phyloP scores from a whole-genome alignment of 1,284 basidiomycete species.

The Tylopilus sp. region DNA sequence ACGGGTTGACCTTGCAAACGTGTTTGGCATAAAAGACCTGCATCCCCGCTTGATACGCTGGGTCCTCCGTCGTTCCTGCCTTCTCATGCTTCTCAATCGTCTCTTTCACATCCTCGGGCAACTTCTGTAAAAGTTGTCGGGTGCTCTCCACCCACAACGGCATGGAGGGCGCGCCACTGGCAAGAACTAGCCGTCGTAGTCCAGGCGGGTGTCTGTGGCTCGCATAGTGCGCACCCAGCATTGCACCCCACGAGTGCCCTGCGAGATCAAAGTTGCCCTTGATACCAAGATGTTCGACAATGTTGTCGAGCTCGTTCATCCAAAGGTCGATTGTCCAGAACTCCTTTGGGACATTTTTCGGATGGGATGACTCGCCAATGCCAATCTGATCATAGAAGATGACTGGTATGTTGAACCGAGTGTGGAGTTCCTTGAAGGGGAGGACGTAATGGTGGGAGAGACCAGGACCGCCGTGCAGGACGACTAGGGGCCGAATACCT shows the following conservation, averaged over 20 bases:
- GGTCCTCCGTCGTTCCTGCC: slow-evolving; percentile 17
- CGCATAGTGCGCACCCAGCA: slow-evolving; percentile 42
- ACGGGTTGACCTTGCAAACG: slow-evolving; percentile 15
- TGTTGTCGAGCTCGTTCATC: slow-evolving; percentile 49
- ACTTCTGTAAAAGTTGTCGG: slow-evolving; percentile 6
- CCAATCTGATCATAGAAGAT: slow-evolving; percentile 56
- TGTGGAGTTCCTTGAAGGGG: slow-evolving; percentile 37
- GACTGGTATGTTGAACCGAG: slow-evolving; percentile 38
- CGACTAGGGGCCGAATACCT: slow-evolving; percentile 36
- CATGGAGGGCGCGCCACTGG: slow-evolving; percentile 24
- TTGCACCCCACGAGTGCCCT: slow-evolving; percentile 55
- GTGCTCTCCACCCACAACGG: slow-evolving; percentile 23
- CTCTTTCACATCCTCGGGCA: slow-evolving; percentile 24
- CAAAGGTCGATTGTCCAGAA: slow-evolving; percentile 53
- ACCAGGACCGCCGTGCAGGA: slow-evolving; percentile 39
- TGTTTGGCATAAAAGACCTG: slow-evolving; percentile 25
- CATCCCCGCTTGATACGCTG: slow-evolving; percentile 28
- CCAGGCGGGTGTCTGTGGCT: slow-evolving; percentile 38
- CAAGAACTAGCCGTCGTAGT: slow-evolving; percentile 42
- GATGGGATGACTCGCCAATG: slow-evolving; percentile 45
- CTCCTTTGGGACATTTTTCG: slow-evolving; percentile 31
- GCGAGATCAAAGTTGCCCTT: slow-evolving; percentile 40
- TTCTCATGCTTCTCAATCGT: slow-evolving; percentile 24
- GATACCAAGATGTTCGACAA: slow-evolving; percentile 42
- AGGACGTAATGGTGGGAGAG: slow-evolving; percentile 44